Evolutionary conservation across 2,329 filamentous ascomycete species (phyloP).

Genomic region (Exophiala sp.): DNA sequence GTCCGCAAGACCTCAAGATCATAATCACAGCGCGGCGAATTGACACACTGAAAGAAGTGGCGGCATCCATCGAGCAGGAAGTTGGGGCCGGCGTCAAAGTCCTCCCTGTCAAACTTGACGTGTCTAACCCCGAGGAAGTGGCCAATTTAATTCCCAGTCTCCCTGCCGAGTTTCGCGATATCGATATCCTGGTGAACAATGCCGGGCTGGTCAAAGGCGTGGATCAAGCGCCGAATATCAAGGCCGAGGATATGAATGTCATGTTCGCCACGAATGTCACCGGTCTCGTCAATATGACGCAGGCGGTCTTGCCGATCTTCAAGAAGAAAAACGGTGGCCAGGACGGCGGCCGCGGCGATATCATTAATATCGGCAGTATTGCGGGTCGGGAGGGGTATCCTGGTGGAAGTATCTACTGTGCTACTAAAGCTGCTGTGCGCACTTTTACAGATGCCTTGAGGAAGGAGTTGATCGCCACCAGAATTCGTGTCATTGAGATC

Average conservation of each 20-base stretch:
- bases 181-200: slow-evolving; percentile 92
- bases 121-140: slow-evolving; percentile 72
- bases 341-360: slow-evolving; percentile 75
- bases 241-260: slow-evolving; percentile 69
- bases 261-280: slow-evolving; percentile 95
- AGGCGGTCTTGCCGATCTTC: slow-evolving; percentile 79
- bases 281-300: slow-evolving; percentile 93
- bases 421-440: slow-evolving; percentile 81
- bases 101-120: slow-evolving; percentile 75
- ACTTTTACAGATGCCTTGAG: slow-evolving; percentile 77
- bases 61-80: slow-evolving; percentile 67
- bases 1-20: slow-evolving; percentile 71
- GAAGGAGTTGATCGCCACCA: slow-evolving; percentile 72
- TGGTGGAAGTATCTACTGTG: slow-evolving; percentile 86
- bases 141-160: slow-evolving; percentile 64
- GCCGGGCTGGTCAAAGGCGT: slow-evolving; percentile 87
- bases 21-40: slow-evolving; percentile 83
- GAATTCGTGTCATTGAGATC: slow-evolving; percentile 78
- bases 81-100: slow-evolving; percentile 76
- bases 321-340: slow-evolving; percentile 46
- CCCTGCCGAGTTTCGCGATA: slow-evolving; percentile 74
- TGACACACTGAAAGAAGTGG: slow-evolving; percentile 70
- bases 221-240: slow-evolving; percentile 77
- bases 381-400: slow-evolving; percentile 83
- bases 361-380: slow-evolving; percentile 92